Base-by-base conservation (phyloP, 1,139 yeast genomes). In the Kodamaea arcana region DNA sequence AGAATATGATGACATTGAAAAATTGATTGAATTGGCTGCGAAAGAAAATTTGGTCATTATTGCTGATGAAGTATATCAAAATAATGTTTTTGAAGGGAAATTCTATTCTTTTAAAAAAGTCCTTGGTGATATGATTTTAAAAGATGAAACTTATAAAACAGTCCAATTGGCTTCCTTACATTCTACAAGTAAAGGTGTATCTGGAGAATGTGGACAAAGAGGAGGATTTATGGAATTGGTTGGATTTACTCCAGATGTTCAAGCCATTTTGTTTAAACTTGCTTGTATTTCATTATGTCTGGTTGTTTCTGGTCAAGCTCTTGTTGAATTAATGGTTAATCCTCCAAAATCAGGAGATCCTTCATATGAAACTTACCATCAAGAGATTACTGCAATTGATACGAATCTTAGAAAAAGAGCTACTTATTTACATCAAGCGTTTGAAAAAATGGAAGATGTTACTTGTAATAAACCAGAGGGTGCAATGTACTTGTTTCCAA, bases 41-140 rank as follows among this genome's bases (percentile, higher is more conserved):
- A 80, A 82, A 54, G 65, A 86, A 51, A 90, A 94, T 30, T 60
- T 92, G 15, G 92, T 87, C 3, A 72, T 94, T 32, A 83, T 92
- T 50, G 97, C 98, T n/a, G 98, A 94, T 65, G 98, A 92, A 62
- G 98, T 92, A 23, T 92, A 92, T 65, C 98, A 92, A 61, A 94
- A 85, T 51, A 92, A 92, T 54, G 74, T 92, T 13, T 88, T 83
- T 62, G 69, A 72, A 30, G 84, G 86, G 15, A 60, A 75, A 47
- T 79, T 79, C 47, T 64, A 77, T 29, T 83, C 92, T 1, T 72
- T 81, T 61, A 81, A 80, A 54, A 78, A 78, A 47, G 82, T 83
- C 5, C 65, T 88, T 47, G 62, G 81, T 36, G 74, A 78, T 41
- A 62, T 88, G 47, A 80, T 80, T 43, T 62, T 62, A 34, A 56